Conservation (phyloP, 768 basidiomycete species). For the Strobilomyces echinocephalus region DNA sequence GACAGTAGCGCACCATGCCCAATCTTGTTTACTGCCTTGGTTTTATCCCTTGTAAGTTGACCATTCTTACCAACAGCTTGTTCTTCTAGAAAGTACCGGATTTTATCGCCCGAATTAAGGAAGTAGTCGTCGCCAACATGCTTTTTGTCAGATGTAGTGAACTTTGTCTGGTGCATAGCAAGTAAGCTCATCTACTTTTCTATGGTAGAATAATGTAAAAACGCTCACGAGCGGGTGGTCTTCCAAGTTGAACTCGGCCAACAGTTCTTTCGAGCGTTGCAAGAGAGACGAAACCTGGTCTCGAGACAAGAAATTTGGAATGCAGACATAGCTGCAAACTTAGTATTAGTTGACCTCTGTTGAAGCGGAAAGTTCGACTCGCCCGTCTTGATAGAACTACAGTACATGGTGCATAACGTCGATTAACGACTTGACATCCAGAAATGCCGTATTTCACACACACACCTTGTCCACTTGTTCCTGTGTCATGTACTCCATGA, state of each 20-base stretch:
- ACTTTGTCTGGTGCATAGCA: constrained; percentile 62
- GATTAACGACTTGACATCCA: not conserved
- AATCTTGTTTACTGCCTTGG: constrained; percentile 90
- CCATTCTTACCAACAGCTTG: constrained; percentile 71
- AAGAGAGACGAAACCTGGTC: constrained; percentile 61
- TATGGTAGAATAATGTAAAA: not conserved
- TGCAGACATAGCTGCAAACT: constrained; percentile 62
- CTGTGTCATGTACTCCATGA: constrained; percentile 45
- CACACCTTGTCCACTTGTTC: constrained; percentile 56
- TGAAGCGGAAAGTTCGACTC: constrained; percentile 15
- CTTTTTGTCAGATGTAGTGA: constrained; percentile 70
- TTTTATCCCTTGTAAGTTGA: constrained; percentile 65
- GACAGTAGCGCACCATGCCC: constrained; percentile 59
- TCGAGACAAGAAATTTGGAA: constrained; percentile 66
- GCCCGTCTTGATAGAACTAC: constrained; percentile 62
- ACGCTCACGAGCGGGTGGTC: constrained; percentile 75
- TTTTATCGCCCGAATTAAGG: constrained; percentile 86
- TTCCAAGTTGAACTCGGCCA: constrained; percentile 72
- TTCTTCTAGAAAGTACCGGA: constrained; percentile 92
- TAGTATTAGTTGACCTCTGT: not conserved
- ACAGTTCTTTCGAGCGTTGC: constrained; percentile 63
- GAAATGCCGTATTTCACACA: not conserved
- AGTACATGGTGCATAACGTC: not conserved
- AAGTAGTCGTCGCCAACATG: constrained; percentile 95
- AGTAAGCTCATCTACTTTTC: not conserved